Evolutionary conservation across 805 yeast species (phyloP), one percentile per base, ranked within the genome.

Genomic region (Kodamaea kakaduensis): DNA sequence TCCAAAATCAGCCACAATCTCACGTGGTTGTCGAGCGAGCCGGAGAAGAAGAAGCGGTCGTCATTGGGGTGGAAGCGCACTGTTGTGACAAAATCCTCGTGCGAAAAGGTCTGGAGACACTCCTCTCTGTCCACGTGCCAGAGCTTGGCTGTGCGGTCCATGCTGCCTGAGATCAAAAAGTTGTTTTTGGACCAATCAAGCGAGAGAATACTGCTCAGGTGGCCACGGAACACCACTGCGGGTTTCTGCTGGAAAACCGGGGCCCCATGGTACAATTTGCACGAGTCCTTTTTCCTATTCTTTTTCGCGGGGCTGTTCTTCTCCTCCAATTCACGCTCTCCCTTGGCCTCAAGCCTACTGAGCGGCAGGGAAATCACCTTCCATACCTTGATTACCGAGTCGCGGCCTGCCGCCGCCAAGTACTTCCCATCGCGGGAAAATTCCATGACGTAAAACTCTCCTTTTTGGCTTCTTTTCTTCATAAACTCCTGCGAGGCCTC

Each of bases 1-100:
- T 89, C 97, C 31, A 88, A 65, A 17, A 89, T 80, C 1, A 90
- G 82, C 94, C 96, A 86, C n/a, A 89, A 56, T 37, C 94, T 61
- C 12, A 85, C 69, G 15, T 73, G 67, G 40, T 82, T 81, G 50
- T 87, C 95, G 43, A 88, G 62, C 34, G 90, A 82, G 5, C 95
- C 90, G 44, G 88, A 79, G 3, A 83, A 54, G 54, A 89, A 86
- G 52, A 89, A 89, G 16, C 97, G 59, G 52, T 89, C 96, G 58
- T 89, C 97, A 1, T 64, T 63, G 1, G 93, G 94, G 50, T 85
- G 95, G 56, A 89, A 89, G 33, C 71, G 73, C 3, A 84, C 84
- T 7, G 81, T 67, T 0, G 96, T 83, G 3, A 87, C 95, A 56
- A 86, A 82, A 54, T 86, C 95, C n/a, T 78, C 72, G 52, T 86